Base-by-base conservation (phyloP, 2,329 filamentous ascomycete genomes). In the Neurospora crassa region DNA sequence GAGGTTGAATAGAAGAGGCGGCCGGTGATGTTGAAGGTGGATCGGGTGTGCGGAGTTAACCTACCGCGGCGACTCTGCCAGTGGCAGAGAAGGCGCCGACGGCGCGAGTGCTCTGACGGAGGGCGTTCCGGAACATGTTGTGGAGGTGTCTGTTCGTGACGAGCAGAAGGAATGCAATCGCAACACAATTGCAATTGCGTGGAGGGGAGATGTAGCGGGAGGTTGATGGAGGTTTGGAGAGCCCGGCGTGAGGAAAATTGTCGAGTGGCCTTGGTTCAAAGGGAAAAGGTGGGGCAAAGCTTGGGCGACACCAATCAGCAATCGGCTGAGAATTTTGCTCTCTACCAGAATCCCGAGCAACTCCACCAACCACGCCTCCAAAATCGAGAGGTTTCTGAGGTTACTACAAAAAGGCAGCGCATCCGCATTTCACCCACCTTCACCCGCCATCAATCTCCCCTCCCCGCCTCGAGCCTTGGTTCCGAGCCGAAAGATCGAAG, bases 111-210 rank as follows among this genome's bases (percentile, higher is more conserved):
- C 94, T 96, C 89, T 97, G 94, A 88, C 94, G 91, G 87, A 98
- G 89, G 88, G 95, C 94, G 91, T 92, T 97, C 87, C 95, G 93
- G 90, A 97, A 97, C 95, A 98, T 97, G 86, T 83, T 87, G 78
- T 78, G 79, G 84, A 86, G 84, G 83, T 83, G 80, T 83, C 79
- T 84, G 80, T 82, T 81, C 80, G 83, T 84, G 81, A 83, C 83
- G 81, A 83, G 80, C 80, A 80, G 83, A 83, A 77, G 81, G 82
- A 82, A 83, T 84, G 84, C 88, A 90, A 90, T 89, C 89, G 88
- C 88, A 85, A 82, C 74, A 81, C 75, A 79, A 79, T 82, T 84
- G 86, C 86, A 89, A 88, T 87, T 88, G 87, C 79, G 79, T 82
- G 81, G 86, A 88, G 87, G 84, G 86, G 85, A 87, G 86, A 86